These are phyloP conservation scores for Pueraria montana DNA, from an alignment of 306 rosid genomes.

Conservation along the genomic window DNA sequence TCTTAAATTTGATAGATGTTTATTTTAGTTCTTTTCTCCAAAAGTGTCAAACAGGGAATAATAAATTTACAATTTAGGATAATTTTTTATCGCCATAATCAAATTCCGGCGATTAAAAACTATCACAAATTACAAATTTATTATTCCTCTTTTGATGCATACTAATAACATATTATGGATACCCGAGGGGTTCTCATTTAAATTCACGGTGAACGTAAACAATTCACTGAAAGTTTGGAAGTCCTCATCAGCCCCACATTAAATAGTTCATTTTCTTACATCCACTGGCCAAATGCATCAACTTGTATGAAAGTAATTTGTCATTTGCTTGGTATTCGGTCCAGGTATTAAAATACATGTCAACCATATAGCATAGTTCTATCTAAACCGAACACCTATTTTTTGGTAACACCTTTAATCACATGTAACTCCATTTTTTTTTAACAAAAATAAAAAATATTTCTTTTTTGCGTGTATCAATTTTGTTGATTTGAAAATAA, in stretches of 20 bases:
- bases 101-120: too few species aligned
- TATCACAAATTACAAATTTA: too few species aligned
- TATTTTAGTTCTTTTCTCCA: too few species aligned
- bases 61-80: too few species aligned
- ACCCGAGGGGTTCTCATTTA: background rate
- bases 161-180: too few species aligned
- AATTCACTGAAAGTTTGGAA: slow-evolving; percentile 21
- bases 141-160: too few species aligned
- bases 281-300: background rate
- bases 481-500: background rate
- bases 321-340: background rate
- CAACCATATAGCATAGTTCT: background rate
- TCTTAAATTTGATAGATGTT: too few species aligned
- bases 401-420: too few species aligned
- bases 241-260: slow-evolving; percentile 16
- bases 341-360: background rate
- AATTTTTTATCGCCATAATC: too few species aligned
- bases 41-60: too few species aligned
- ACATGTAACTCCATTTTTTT: background rate
- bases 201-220: background rate
- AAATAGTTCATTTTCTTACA: background rate
- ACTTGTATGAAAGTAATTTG: background rate
- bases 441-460: background rate
- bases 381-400: background rate
- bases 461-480: too few species aligned